phyloP scores from a whole-genome alignment of 169 alveolate genomes.

The Eimeria necatrix region DNA sequence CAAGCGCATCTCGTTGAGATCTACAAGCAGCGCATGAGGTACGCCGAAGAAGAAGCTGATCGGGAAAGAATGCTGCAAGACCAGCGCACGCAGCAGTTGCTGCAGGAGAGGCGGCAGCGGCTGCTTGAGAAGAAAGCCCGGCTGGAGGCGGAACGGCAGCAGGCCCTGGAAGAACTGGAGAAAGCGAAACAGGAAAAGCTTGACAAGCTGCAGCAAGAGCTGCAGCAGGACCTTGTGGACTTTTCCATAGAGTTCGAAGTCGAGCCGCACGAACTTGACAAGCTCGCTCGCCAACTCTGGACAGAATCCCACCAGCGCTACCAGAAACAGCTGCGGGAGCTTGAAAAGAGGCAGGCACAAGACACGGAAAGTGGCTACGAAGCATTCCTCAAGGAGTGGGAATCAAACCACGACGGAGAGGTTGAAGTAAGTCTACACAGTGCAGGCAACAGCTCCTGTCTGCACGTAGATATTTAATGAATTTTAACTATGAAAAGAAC shows the following conservation, averaged over 20 bases:
- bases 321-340: slow-evolving; percentile 63
- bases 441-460: too few species aligned
- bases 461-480: too few species aligned
- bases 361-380: slow-evolving; percentile 42
- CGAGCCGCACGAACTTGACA: slow-evolving; percentile 72
- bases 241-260: slow-evolving; percentile 72
- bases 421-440: slow-evolving; percentile 2
- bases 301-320: slow-evolving; percentile 38
- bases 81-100: slow-evolving; percentile 58
- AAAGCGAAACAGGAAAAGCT: slow-evolving; percentile 43
- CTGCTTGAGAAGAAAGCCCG: slow-evolving; percentile 54
- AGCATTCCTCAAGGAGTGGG: slow-evolving; percentile 36
- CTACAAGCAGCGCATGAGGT: slow-evolving; percentile 7
- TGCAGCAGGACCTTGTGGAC: slow-evolving; percentile 65
- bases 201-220: slow-evolving; percentile 45
- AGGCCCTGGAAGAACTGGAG: slow-evolving; percentile 46
- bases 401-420: slow-evolving; percentile 27
- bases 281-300: slow-evolving; percentile 67
- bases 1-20: slow-evolving; percentile 42
- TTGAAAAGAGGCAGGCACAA: slow-evolving; percentile 49
- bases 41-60: slow-evolving; percentile 20
- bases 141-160: slow-evolving; percentile 55
- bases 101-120: slow-evolving; percentile 63
- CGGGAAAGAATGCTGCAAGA: slow-evolving; percentile 48
- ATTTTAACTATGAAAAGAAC: background rate